These are phyloP conservation scores for Filosporella fistucella DNA, from an alignment of 495 filamentous ascomycete species.

Conservation along the genomic window DNA sequence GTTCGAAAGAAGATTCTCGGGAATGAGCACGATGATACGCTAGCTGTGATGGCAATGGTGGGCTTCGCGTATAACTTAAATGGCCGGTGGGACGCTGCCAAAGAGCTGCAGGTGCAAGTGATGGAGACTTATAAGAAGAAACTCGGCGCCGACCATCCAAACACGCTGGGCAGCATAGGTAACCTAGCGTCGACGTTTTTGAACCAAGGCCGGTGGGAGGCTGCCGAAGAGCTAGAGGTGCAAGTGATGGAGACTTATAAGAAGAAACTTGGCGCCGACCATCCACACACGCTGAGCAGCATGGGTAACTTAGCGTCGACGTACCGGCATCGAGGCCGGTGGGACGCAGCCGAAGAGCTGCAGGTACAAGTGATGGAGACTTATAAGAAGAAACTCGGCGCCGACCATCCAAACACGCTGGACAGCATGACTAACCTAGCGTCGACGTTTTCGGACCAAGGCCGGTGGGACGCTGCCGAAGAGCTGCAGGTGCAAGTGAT, in stretches of 20 bases:
- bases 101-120: constrained; percentile 24
- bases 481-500: constrained; percentile 20
- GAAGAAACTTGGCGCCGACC: constrained; percentile 26
- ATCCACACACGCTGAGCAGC: constrained; percentile 26
- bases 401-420: neutral
- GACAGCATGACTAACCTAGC: neutral
- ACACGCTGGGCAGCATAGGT: constrained; percentile 17
- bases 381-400: neutral
- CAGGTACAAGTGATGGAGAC: constrained; percentile 13
- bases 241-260: constrained; percentile 23
- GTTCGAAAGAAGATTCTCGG: constrained; percentile 22
- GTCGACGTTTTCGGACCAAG: constrained; percentile 7
- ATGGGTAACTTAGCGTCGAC: constrained; percentile 4
- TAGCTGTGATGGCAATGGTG: constrained; percentile 6
- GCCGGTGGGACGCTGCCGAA: neutral
- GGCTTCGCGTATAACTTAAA: neutral
- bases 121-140: no score
- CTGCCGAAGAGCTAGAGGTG: constrained; percentile 10
- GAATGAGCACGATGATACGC: constrained; percentile 28
- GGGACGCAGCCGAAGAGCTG: constrained; percentile 25
- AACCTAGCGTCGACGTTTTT: neutral
- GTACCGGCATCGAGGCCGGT: constrained; percentile 14
- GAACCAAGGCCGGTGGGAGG: constrained; percentile 19
- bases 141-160: constrained; percentile 29
- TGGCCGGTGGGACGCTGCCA: neutral